These are phyloP conservation scores for Cruciata laevipes DNA, from an alignment of 257 asterid species.

Conservation along the genomic window DNA sequence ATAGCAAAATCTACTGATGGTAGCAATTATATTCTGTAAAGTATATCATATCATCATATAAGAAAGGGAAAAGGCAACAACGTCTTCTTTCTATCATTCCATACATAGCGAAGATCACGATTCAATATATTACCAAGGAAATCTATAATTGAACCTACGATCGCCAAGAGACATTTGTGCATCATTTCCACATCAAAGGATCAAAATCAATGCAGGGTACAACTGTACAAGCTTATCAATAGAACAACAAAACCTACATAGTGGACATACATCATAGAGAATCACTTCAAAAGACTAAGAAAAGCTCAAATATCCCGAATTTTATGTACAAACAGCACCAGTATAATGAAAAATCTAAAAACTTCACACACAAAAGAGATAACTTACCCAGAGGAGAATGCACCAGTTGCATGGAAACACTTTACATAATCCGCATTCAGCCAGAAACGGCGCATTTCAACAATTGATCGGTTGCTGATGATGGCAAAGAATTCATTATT, in stretches of 20 bases:
- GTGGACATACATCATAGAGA: not conserved
- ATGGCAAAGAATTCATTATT: conserved; percentile 66
- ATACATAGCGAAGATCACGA: not conserved
- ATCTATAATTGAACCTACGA: not conserved
- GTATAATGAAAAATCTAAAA: not conserved
- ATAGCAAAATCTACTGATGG: not conserved
- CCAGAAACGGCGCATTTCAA: conserved; percentile 84
- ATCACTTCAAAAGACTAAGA: not conserved
- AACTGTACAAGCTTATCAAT: not conserved
- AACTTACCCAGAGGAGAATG: conserved; percentile 78
- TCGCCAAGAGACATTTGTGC: not conserved
- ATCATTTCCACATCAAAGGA: not conserved
- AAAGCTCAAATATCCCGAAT: not conserved
- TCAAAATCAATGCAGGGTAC: not conserved
- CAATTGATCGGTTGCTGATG: conserved; percentile 58
- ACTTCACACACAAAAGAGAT: conserved; percentile 12
- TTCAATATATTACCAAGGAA: not conserved
- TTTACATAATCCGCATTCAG: conserved; percentile 92
- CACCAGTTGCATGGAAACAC: conserved; percentile 82
- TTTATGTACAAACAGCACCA: not conserved
- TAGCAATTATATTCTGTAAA: not conserved
- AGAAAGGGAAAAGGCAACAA: not conserved
- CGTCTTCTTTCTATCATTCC: not conserved
- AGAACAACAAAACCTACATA: not conserved
- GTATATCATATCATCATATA: not conserved